Evolutionary conservation across 352 stramenopile species (phyloP).

Genomic region (Globisporangium sylvaticum): DNA sequence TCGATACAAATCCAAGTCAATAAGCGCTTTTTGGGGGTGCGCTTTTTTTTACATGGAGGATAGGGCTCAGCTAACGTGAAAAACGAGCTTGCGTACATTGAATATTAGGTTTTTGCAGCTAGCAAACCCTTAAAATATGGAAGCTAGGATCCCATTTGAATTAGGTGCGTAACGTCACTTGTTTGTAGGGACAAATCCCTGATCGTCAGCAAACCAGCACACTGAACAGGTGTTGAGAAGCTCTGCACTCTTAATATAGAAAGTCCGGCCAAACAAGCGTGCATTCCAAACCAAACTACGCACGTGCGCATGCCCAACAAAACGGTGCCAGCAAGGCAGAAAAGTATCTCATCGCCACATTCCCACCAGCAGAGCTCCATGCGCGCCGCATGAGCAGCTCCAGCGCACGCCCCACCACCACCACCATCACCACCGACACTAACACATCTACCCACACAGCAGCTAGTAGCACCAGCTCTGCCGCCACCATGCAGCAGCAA

Average conservation of each 20-base stretch:
- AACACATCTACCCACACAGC: neutral
- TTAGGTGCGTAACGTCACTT: too few species aligned
- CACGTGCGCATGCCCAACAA: neutral
- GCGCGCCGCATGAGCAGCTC: slow-evolving; percentile 9
- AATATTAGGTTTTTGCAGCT: too few species aligned
- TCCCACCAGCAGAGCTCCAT: slow-evolving; percentile 1
- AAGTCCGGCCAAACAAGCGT: neutral
- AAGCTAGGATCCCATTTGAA: too few species aligned
- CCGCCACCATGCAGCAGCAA: neutral
- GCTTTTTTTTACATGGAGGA: too few species aligned
- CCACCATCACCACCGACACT: neutral
- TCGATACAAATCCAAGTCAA: too few species aligned
- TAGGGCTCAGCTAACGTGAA: too few species aligned
- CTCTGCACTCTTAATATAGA: neutral
- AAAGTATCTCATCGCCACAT: neutral
- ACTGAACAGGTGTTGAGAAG: neutral
- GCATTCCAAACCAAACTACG: neutral
- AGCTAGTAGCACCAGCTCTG: neutral
- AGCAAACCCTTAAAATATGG: too few species aligned
- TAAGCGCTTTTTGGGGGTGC: too few species aligned
- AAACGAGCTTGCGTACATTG: too few species aligned
- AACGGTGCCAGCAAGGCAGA: neutral
- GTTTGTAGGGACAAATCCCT: too few species aligned
- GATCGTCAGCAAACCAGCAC: too few species aligned
- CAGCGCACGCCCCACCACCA: neutral